These are phyloP conservation scores for Leishmania turanica DNA, from an alignment of 208 protist genomes.

Conservation along the genomic window DNA sequence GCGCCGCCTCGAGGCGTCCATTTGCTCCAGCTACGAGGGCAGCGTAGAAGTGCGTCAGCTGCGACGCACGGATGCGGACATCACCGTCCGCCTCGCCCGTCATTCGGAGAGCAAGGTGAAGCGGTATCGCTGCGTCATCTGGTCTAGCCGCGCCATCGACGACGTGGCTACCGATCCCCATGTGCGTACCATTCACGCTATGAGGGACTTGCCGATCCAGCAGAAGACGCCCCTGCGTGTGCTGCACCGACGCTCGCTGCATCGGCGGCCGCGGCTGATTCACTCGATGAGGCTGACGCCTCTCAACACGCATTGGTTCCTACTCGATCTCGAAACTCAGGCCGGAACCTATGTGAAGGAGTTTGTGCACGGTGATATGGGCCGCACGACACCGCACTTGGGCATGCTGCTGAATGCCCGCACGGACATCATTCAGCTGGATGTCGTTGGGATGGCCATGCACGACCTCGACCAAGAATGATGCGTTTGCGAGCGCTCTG, in stretches of 20 bases:
- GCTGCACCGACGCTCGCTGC: conserved; percentile 93
- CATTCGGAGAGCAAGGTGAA: conserved; percentile 92
- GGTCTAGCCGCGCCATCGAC: conserved; percentile 69
- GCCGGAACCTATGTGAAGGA: conserved; percentile 99
- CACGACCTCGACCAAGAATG: conserved; percentile 49
- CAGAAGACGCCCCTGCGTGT: conserved; percentile 95
- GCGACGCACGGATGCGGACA: conserved; percentile 55
- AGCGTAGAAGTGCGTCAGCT: conserved; percentile 70
- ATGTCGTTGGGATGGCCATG: conserved; percentile 93
- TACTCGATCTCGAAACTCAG: conserved; percentile 92
- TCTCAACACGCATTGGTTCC: conserved; percentile 89
- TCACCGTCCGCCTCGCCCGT: conserved; percentile 79
- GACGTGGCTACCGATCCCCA: conserved; percentile 40
- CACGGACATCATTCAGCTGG: conserved; percentile 96
- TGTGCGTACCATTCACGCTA: conserved; percentile 43
- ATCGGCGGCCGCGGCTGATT: conserved; percentile 81
- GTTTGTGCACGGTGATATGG: conserved; percentile 98
- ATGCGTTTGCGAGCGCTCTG: background rate
- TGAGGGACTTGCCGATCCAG: conserved; percentile 60
- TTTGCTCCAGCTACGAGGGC: conserved; percentile 69
- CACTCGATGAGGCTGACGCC: conserved; percentile 69
- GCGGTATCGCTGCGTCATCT: conserved; percentile 88
- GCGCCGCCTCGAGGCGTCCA: conserved; percentile 30
- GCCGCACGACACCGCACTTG: conserved; percentile 91
- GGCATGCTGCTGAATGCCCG: conserved; percentile 75